phyloP scores from a whole-genome alignment of 2,329 filamentous ascomycete species.

The Dactylellina cionopaga region DNA sequence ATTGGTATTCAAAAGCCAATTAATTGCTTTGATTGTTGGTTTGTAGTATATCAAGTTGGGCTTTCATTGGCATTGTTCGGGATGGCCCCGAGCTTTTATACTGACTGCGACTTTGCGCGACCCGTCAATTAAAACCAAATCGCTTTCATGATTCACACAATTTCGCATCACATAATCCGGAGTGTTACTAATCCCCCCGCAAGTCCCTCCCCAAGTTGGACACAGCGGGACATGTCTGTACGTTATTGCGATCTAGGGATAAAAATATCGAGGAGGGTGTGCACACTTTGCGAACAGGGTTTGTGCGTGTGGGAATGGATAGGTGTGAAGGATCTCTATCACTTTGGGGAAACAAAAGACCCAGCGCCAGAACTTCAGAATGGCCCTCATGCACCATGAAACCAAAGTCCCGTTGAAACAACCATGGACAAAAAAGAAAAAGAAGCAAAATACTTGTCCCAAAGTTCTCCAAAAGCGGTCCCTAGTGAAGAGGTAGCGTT shows the following conservation, averaged over 20 bases:
- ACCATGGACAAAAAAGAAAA: not conserved
- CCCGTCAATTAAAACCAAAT: not conserved
- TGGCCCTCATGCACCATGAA: constrained; percentile 1
- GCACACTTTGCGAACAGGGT: not conserved
- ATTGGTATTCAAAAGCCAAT: not conserved
- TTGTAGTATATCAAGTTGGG: not conserved
- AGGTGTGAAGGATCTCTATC: constrained; percentile 38
- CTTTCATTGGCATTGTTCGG: not conserved
- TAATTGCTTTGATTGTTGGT: constrained; percentile 6
- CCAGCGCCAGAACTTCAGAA: not conserved
- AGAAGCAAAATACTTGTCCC: constrained; percentile 35
- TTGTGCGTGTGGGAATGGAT: constrained; percentile 8
- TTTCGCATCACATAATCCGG: constrained; percentile 36
- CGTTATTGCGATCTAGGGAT: constrained; percentile 26
- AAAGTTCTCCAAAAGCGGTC: constrained; percentile 25
- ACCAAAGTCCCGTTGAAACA: too few relatives aligned
- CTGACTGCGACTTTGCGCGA: not conserved
- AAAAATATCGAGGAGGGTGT: constrained; percentile 23
- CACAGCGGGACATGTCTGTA: too few relatives aligned
- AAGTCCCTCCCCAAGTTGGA: too few relatives aligned
- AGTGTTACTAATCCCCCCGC: constrained; percentile 42
- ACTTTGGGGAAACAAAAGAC: not conserved
- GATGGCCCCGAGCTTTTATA: constrained; percentile 39
- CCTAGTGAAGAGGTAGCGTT: too few relatives aligned
- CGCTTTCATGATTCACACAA: constrained; percentile 25